Evolutionary conservation across 108 stramenopile species (phyloP), one percentile per base, ranked within the genome.

Genomic region (Hondaea fermentalgiana): DNA sequence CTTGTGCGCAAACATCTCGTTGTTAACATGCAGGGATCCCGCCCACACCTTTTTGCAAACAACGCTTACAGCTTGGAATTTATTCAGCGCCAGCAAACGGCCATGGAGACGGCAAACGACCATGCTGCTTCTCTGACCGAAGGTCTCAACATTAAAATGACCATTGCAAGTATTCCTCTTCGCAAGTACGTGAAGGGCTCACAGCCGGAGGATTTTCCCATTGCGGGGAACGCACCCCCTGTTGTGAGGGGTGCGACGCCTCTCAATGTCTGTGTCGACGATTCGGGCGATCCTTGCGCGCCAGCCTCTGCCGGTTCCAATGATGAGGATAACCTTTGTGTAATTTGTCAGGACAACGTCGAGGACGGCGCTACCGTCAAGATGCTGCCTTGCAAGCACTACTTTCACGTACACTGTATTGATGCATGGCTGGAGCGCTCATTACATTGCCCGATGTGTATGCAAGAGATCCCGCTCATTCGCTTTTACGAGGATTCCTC

Each of bases 391-490:
- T 90, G 90, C 90, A 28, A 21, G 8, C 90, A 90, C 60, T 57
- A 16, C 35, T 90, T 60, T 42, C 90, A 90, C 87, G 55, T 43
- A 3, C 3, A 35, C 5, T 90, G 90, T 87, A 29, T 88, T 12
- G 90, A 87, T 45, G 23, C n/a, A 5, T 90, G 90, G 90, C 89
- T 89, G 5, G 71, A 87, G n/a, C 43, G 72, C 25, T 87, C 87
- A 16, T 44, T 87, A 5, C 47, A 44, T 60, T 90, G 90, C 71
- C 90, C 90, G 6, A 55, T 90, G 49, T 90, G 90, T 57, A 83
- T 83, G 76, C 76, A 83, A 83, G 49, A 47, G 28, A 83, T 83
- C 23, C 76, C 76, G 17, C 6, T 83, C 25, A 83, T 83, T 69
- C 64, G 64, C 10, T 69, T 69, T 42, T 69, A 69, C 42, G 64